phyloP scores from a whole-genome alignment of 108 stramenopile genomes.

The Skeletonema menzelii region DNA sequence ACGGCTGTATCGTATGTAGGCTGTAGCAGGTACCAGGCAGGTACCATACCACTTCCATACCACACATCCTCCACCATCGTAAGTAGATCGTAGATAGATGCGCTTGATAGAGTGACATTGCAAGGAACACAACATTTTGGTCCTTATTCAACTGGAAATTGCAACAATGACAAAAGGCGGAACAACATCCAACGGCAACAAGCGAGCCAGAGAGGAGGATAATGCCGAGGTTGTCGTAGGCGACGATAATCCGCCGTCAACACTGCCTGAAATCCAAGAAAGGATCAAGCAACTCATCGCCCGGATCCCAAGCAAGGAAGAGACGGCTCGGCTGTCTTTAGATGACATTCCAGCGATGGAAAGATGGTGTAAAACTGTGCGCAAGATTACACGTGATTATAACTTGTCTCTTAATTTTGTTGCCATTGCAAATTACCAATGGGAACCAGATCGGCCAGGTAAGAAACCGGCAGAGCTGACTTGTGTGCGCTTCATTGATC shows the following conservation, averaged over 20 bases:
- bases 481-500: background rate
- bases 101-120: too few relatives aligned
- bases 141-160: too few relatives aligned
- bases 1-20: too few relatives aligned
- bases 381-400: constrained; percentile 18
- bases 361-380: constrained; percentile 25
- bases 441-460: constrained; percentile 42
- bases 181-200: background rate
- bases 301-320: constrained; percentile 26
- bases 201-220: constrained; percentile 10
- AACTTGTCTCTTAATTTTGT: constrained; percentile 35
- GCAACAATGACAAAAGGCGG: background rate
- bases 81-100: too few relatives aligned
- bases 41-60: too few relatives aligned
- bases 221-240: constrained; percentile 8
- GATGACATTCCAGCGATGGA: constrained; percentile 22
- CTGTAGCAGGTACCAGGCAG: too few relatives aligned
- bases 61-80: too few relatives aligned
- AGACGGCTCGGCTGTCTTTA: constrained; percentile 19
- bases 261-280: constrained; percentile 14
- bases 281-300: constrained; percentile 11
- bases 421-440: constrained; percentile 35
- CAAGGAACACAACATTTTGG: too few relatives aligned
- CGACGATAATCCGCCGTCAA: constrained; percentile 12
- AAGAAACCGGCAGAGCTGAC: constrained; percentile 13